A percentile compares a stretch with the other conserved stretches of the same genome.
Evolutionary conservation across 352 stramenopile species (phyloP).

Genomic region (Pythium apleroticum): DNA sequence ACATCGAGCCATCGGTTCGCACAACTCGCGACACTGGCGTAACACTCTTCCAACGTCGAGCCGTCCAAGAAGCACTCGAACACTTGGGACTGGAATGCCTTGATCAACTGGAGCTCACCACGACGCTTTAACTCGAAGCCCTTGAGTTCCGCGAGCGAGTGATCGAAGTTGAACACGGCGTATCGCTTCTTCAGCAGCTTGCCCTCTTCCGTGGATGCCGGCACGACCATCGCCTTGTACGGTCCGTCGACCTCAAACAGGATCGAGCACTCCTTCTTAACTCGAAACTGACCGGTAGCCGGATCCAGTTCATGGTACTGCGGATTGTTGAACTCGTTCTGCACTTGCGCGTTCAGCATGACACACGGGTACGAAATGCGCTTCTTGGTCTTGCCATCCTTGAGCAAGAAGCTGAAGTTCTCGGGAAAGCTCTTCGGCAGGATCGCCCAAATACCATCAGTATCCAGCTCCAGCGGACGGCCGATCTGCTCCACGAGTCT

Average conservation of each 20-base stretch:
- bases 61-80: conserved; percentile 98
- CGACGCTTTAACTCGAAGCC: conserved; percentile 99
- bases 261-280: conserved; percentile 96
- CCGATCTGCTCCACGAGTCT: conserved; percentile 95
- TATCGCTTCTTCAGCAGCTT: conserved; percentile 98
- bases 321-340: conserved; percentile 99
- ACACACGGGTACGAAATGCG: conserved; percentile 97
- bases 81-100: conserved; percentile 98
- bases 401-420: conserved; percentile 92
- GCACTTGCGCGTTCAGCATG: conserved; percentile 99
- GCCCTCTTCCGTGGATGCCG: conserved; percentile 97
- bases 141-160: conserved; percentile 78
- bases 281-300: conserved; percentile 88
- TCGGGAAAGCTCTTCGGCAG: conserved; percentile 97
- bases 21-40: conserved; percentile 94
- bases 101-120: conserved; percentile 99
- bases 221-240: conserved; percentile 98
- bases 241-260: conserved; percentile 99
- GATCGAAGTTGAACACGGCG: conserved; percentile 86
- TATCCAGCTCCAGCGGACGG: conserved; percentile 98
- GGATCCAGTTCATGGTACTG: conserved; percentile 86
- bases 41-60: conserved; percentile 93
- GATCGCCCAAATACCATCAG: conserved; percentile 99
- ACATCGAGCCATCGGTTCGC: conserved; percentile 99
- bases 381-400: conserved; percentile 68